Evolutionary conservation across 2,329 filamentous ascomycete genomes (phyloP), one percentile per base, ranked within the genome.

Genomic region (Penicillium nordicum): DNA sequence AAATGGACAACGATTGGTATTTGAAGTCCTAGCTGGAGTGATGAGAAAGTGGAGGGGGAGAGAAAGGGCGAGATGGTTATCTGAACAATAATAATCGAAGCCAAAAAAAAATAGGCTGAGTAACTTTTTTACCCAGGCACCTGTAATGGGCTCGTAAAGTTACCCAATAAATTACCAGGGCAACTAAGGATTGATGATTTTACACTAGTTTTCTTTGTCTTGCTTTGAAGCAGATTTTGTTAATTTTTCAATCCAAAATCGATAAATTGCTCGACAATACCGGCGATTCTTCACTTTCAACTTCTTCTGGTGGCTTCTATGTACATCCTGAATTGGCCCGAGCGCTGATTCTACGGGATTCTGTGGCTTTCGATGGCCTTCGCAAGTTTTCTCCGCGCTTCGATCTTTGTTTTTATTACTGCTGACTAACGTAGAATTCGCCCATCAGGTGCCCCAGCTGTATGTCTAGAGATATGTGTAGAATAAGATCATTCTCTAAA

Each of bases 301-400:
- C 16, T 41, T 41, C 27, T 61, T 63, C 63, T 66, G 59, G 56
- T 47, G 47, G 54, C 36, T 64, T 64, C 55, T 47, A 50, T 41
- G 34, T 52, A 45, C 16, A 41, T 34, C 46, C 7, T 21, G 16
- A 45, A 50, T 65, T 66, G 69, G 70, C 63, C 68, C 67, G 65
- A 69, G 67, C 66, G 64, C 45, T 49, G 51, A 57, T 64, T 68
- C 60, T 37, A 58, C 52, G 49, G 51, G 58, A 59, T 73, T 74
- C 71, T 57, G 53, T 46, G 57, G 32, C 16, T 49, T 74, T 74
- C 71, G 66, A 69, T 59, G 52, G n/a, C n/a, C 44, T 72, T 72
- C 70, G 41, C 57, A 57, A 50, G 45, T 47, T 53, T 72, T 69
- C 68, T 57, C 50, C 45, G 55, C 27, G 51, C 40, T 61, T 61